Base-by-base conservation (phyloP, 2,329 filamentous ascomycete species). In the Fusarium protoensiforme region DNA sequence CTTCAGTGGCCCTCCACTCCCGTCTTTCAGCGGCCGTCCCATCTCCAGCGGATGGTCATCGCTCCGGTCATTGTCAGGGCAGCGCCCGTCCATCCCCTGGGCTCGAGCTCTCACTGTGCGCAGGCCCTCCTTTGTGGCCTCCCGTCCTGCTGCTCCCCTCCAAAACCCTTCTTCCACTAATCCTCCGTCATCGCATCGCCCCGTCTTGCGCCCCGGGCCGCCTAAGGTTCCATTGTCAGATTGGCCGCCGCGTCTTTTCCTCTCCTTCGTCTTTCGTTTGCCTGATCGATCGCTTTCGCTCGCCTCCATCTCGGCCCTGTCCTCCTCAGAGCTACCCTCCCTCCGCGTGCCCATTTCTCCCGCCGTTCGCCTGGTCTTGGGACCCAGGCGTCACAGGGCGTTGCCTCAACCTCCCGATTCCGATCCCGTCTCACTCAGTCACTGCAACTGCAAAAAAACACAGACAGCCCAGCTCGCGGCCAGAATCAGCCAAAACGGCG, bases 171-270 rank as follows among this genome's bases (percentile, higher is more conserved):
- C 54, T 39, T 43, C 46, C 64, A 35, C 62, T 73, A 69, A 72
- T 73, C 65, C 65, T 67, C 69, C 61, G 66, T 69, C 68, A 74
- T 78, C 73, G 75, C 75, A 74, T 75, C 71, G 57, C 67, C 65
- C 67, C 58, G 66, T 67, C 65, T 74, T 61, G 69, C 69, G 72
- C 72, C 63, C 65, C 38, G 72, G 72, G 60, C 57, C 65, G 72
- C 66, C 53, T 51, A 29, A 29, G 46, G 24, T 51, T 51, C 46
- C 46, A 51, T 63, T 61, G 53, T 65, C 53, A 64, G 43, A 67
- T 68, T 64, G 51, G 51, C 36, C 61, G 60, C 46, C 46, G 24
- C 24, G 39, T 35, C 64, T 61, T 57, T 57, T 36, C 39, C 38
- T 36, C 36, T 61, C 61, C 46, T 58, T 46, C 56, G 63, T 63